Evolutionary conservation across 257 asterid species (phyloP), one percentile per base, ranked within the genome.

Genomic region (Nicotiana tabacum): DNA sequence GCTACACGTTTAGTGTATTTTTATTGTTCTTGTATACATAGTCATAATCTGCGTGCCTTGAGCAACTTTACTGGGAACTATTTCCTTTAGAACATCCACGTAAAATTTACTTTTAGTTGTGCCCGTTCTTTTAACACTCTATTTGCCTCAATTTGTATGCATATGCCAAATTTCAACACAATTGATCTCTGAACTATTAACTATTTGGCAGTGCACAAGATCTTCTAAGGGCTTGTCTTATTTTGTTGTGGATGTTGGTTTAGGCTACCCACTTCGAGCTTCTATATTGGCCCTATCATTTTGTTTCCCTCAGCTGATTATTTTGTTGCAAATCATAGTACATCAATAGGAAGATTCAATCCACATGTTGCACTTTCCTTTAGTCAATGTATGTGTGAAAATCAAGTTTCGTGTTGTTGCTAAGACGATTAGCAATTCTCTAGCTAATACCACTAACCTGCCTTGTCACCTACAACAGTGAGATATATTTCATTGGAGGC

Each of bases 401-500:
- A 53, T 53, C 58, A 53, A 53, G 58, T 3, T 43, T 43, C 12
- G 12, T 9, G 53, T 48, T 27, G 62, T 56, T 82, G 39, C 55
- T 24, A 33, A 80, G 81, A 69, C 27, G 55, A 33, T 48, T 51
- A 27, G 64, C 64, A 6, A 51, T 15, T 43, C 15, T 51, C 30
- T 74, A 51, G 46, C 9, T 48, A 39, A 74, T 27, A 48, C 16
- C 53, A 27, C 46, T 48, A 24, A 74, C 80, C 53, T 27, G 62
- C 80, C 53, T 74, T 51, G 53, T 74, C 62, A 27, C 53, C 30
- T 51, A 51, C 53, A 80, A 66, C 95, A 96, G 99, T 85, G 99
- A 96, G 86, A 91, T 96, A 89, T 94, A 96, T 87, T 96, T 96
- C 86, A 93, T 96, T 39, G 98, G 99, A 84, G 99, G 98, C 84